These are phyloP conservation scores for Russula virescens DNA, from an alignment of 768 basidiomycete genomes.

Conservation along the genomic window DNA sequence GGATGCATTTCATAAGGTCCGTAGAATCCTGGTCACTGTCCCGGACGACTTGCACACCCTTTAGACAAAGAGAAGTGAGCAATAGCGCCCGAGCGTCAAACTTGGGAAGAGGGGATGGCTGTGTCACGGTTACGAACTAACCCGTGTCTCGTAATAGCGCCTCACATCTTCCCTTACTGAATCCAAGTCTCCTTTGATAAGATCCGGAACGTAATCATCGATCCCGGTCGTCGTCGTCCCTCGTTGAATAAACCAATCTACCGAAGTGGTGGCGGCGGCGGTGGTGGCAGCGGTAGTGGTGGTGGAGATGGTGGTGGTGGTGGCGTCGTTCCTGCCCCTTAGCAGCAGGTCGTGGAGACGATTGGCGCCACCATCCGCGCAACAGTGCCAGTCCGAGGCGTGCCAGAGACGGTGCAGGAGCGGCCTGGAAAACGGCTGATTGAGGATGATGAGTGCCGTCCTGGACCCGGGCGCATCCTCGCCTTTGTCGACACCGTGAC, in stretches of 20 bases:
- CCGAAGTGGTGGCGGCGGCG: neutral
- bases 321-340: neutral
- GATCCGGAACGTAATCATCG: slow-evolving; percentile 65
- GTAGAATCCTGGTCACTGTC: slow-evolving; percentile 82
- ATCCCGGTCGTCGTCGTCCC: slow-evolving; percentile 32
- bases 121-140: slow-evolving; percentile 29
- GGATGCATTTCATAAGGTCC: slow-evolving; percentile 91
- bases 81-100: neutral
- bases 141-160: slow-evolving; percentile 56
- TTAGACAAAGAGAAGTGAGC: neutral
- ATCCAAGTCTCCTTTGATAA: slow-evolving; percentile 94
- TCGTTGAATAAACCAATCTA: too few species aligned
- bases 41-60: slow-evolving; percentile 64
- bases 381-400: slow-evolving; percentile 32
- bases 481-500: neutral
- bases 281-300: neutral
- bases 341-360: slow-evolving; percentile 50
- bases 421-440: slow-evolving; percentile 70
- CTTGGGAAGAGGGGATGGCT: too few species aligned
- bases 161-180: slow-evolving; percentile 74
- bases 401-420: slow-evolving; percentile 57
- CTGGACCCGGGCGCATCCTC: neutral
- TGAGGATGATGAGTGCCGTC: slow-evolving; percentile 75
- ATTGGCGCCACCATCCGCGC: slow-evolving; percentile 60
- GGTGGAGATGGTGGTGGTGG: neutral